Evolutionary conservation across 441 rosid species (phyloP).

Genomic region (Pelargonium citronellum): DNA sequence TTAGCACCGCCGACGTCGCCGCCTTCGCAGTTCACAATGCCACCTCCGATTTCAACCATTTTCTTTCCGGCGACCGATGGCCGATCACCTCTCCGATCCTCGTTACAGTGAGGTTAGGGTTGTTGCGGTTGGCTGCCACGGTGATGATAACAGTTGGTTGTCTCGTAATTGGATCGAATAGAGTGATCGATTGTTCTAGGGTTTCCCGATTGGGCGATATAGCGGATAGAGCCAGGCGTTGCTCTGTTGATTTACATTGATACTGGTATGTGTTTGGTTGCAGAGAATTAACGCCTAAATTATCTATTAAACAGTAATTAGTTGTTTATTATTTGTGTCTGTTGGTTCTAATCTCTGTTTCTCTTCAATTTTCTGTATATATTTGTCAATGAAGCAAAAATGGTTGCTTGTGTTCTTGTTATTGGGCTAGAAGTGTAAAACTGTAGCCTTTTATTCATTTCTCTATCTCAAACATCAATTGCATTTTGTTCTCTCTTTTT

Average conservation of each 20-base stretch:
- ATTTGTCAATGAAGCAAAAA: not conserved
- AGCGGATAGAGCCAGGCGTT: too few relatives aligned
- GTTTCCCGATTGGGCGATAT: too few relatives aligned
- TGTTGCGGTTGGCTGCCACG: not conserved
- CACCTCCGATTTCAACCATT: not conserved
- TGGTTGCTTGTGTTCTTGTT: not conserved
- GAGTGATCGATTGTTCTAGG: not conserved
- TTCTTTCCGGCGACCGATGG: not conserved
- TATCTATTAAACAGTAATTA: not conserved
- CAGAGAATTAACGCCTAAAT: not conserved
- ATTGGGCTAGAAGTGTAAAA: not conserved
- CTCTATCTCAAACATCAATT: not conserved
- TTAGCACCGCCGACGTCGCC: too few relatives aligned
- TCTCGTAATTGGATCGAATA: not conserved
- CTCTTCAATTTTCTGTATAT: not conserved
- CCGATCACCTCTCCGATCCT: not conserved
- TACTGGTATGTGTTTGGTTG: not conserved
- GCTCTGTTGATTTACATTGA: not conserved
- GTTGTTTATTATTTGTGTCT: not conserved
- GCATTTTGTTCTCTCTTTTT: not conserved
- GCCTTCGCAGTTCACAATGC: too few relatives aligned
- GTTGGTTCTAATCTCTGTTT: not conserved
- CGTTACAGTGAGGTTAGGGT: not conserved
- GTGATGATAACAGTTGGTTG: not conserved
- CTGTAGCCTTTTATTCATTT: not conserved